A percentile compares a stretch with the other conserved stretches of the same genome.
Evolutionary conservation across 176 grass and related monocot species (phyloP).

Genomic region (Zoysia japonica): DNA sequence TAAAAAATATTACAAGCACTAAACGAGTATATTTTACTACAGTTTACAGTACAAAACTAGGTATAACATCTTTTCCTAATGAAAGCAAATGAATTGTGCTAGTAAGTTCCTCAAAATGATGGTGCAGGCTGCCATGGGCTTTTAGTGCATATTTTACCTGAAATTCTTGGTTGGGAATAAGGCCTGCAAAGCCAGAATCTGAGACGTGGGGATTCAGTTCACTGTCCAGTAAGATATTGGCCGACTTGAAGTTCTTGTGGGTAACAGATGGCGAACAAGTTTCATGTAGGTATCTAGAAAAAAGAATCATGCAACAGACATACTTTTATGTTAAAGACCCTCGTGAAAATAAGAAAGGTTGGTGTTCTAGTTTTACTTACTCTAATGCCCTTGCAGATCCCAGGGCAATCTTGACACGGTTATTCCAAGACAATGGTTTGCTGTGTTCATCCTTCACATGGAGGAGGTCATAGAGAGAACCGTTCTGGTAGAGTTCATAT

Average conservation of each 20-base stretch:
- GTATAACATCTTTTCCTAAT: not conserved
- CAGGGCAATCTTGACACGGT: slow-evolving; percentile 84
- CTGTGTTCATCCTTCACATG: slow-evolving; percentile 58
- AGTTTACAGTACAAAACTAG: not conserved
- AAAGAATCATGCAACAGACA: slow-evolving; percentile 8
- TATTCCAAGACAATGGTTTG: slow-evolving; percentile 76
- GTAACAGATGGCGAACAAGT: slow-evolving; percentile 79
- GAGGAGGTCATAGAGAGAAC: slow-evolving; percentile 73
- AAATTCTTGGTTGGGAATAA: slow-evolving; percentile 68
- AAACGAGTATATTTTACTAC: too few species aligned
- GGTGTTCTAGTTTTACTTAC: slow-evolving; percentile 46
- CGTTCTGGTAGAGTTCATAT: slow-evolving; percentile 72
- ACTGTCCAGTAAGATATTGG: slow-evolving; percentile 82
- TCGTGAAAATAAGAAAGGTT: not conserved
- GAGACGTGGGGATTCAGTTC: slow-evolving; percentile 86
- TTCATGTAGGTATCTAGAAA: slow-evolving; percentile 90
- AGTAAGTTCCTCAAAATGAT: not conserved
- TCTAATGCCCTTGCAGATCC: slow-evolving; percentile 94
- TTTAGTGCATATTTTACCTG: slow-evolving; percentile 55
- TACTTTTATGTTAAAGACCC: slow-evolving; percentile 4
- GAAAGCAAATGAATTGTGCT: not conserved
- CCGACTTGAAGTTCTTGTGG: slow-evolving; percentile 90
- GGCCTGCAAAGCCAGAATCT: slow-evolving; percentile 73
- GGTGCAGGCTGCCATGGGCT: not conserved
- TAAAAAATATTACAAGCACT: too few species aligned